Conservation (phyloP, 2,329 filamentous ascomycete genomes). For the Apiospora marii region DNA sequence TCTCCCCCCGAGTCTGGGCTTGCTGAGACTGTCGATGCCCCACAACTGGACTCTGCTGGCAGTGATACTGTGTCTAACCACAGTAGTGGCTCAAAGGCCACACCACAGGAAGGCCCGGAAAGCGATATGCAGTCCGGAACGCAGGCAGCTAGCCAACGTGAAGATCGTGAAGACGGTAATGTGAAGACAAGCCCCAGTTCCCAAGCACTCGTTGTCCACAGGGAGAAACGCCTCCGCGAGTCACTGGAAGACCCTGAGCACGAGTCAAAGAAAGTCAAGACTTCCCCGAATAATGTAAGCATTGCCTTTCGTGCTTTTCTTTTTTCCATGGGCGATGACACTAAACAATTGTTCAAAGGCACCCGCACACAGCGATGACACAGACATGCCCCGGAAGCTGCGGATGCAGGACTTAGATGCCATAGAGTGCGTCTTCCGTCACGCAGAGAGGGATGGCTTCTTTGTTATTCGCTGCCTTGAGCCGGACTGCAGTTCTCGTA, state of each 20-base stretch:
- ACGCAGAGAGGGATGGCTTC: constrained; percentile 35
- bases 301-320: not conserved
- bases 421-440: constrained; percentile 41
- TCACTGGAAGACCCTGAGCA: not conserved
- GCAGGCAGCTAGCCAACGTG: too few relatives aligned
- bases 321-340: not conserved
- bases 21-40: not conserved
- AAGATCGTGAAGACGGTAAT: not conserved
- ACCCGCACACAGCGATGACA: not conserved
- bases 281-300: not conserved
- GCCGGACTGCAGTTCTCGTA: constrained; percentile 32
- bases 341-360: not conserved
- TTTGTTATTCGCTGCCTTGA: constrained; percentile 41
- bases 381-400: constrained; percentile 36
- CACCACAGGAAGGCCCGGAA: not conserved
- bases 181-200: not conserved
- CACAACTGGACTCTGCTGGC: not conserved
- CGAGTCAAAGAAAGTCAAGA: constrained; percentile 1
- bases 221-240: not conserved
- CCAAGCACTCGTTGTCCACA: not conserved
- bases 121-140: not conserved
- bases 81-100: not conserved
- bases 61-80: not conserved
- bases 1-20: not conserved
- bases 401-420: constrained; percentile 39